phyloP scores from a whole-genome alignment of 345 rosid species.

The Ceriops zippeliana region DNA sequence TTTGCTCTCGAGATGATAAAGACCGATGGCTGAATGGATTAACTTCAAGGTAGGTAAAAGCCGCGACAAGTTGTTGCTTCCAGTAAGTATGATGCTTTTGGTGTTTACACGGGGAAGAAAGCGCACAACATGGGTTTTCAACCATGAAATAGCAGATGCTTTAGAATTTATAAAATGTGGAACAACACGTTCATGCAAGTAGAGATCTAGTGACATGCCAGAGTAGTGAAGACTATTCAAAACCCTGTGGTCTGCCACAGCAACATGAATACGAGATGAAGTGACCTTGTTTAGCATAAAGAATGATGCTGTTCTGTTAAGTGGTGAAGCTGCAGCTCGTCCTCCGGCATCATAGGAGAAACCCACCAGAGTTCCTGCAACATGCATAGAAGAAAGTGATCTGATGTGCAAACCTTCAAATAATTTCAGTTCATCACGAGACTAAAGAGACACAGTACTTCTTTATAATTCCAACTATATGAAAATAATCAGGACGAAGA shows the following conservation, averaged over 20 bases:
- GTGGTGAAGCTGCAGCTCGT: slow-evolving; percentile 15
- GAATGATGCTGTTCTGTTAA: slow-evolving; percentile 15
- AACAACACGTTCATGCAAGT: slow-evolving; percentile 27
- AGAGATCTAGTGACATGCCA: slow-evolving; percentile 30
- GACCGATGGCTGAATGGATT: slow-evolving; percentile 22
- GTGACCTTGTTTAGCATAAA: slow-evolving; percentile 27
- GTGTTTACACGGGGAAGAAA: slow-evolving; percentile 24
- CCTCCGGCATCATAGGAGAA: slow-evolving; percentile 24
- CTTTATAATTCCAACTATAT: not conserved
- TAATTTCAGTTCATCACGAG: not conserved
- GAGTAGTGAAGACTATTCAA: slow-evolving; percentile 15
- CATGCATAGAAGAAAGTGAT: not conserved
- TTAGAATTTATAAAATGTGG: slow-evolving; percentile 21
- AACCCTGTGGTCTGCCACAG: slow-evolving; percentile 18
- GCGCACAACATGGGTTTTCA: slow-evolving; percentile 22
- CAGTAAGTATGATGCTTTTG: slow-evolving; percentile 30
- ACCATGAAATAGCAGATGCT: slow-evolving; percentile 33
- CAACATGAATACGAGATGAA: slow-evolving; percentile 17
- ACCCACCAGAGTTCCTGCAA: slow-evolving; percentile 36
- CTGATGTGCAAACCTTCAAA: not conserved
- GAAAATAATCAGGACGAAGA: not conserved
- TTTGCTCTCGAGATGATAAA: slow-evolving; percentile 9
- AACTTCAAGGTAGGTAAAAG: slow-evolving; percentile 30
- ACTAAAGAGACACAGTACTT: not conserved
- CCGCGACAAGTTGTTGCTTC: slow-evolving; percentile 20